Base-by-base conservation (phyloP, 1,284 basidiomycete genomes). In the Irpex lacteus region DNA sequence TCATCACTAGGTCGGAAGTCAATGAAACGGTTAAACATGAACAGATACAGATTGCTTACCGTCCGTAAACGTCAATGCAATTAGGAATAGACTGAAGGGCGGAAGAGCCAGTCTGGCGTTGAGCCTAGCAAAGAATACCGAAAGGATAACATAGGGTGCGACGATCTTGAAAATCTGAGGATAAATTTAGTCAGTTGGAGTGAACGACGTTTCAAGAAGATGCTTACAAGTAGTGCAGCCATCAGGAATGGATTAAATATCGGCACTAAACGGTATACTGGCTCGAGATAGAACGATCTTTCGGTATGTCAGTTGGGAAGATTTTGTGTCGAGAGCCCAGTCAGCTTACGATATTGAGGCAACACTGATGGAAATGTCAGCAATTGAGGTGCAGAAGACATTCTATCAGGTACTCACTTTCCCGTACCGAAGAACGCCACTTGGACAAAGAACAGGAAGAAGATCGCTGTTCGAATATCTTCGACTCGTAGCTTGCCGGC, bases 181-280 rank as follows among this genome's bases (percentile, higher is more conserved):
- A n/a, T 1, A 5, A 63, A 2, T 54, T 40, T 18, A 54, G 26
- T 1, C 32, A 18, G 1, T 36, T 11, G 52, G 7, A 47, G 9
- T 36, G 44, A 5, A n/a, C 15, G 15, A 52, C 7, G 9, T 7
- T 1, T 7, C n/a, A 34, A 36, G 26, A 4, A 21, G 18, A 15
- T 7, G 74, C 81, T 19, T 69, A 91, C 90, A 65, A 93, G 75
- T 11, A 93, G 80, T 1, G 84, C 72, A 0, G 88, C 86, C 94
- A 96, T 95, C 61, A 92, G 82, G 76, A 95, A 96, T 0, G 95
- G 94, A 67, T 84, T 91, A 76, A 96, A 96, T 63, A 95, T 84
- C 0, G 94, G 92, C 63, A 96, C 90, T 11, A 96, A 81, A 3
- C 95, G 89, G 71, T 95, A 96, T 7, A 96, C 94, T 0, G 94